A percentile compares a stretch with the other conserved stretches of the same genome.
These are phyloP conservation scores for Leucogyrophana mollusca DNA, from an alignment of 768 basidiomycete genomes.

Conservation along the genomic window DNA sequence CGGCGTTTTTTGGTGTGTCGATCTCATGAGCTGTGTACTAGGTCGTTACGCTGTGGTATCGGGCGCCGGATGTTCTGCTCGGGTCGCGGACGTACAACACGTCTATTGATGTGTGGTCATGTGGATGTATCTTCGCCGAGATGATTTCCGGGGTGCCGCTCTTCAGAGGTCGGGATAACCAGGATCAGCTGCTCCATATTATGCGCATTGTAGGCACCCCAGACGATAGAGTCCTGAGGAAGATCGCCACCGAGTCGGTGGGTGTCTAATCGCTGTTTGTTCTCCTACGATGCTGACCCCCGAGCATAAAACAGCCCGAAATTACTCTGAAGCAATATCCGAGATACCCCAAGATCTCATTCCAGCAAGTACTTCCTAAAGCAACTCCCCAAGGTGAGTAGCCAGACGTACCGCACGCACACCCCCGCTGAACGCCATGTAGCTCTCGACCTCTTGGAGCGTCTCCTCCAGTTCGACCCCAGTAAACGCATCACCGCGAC, in stretches of 20 bases:
- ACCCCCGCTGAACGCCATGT: conserved; percentile 6
- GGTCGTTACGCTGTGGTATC: conserved; percentile 99
- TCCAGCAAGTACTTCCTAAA: conserved; percentile 80
- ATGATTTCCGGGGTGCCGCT: conserved; percentile 98
- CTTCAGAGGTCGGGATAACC: conserved; percentile 95
- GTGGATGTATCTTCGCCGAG: conserved; percentile 98
- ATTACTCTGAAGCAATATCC: conserved; percentile 83
- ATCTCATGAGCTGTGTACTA: conserved; percentile 25
- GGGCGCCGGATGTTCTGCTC: conserved; percentile 95
- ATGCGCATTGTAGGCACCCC: conserved; percentile 98
- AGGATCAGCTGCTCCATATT: conserved; percentile 96
- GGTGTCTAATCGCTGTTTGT: conserved; percentile 25
- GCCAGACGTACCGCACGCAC: not conserved
- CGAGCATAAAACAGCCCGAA: conserved; percentile 59
- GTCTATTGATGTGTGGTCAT: conserved; percentile 98
- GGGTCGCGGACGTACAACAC: conserved; percentile 98
- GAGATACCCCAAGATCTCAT: conserved; percentile 80
- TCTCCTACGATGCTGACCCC: not conserved
- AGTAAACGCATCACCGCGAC: conserved; percentile 87
- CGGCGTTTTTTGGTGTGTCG: not conserved
- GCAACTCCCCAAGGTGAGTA: conserved; percentile 75
- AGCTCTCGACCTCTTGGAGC: conserved; percentile 93
- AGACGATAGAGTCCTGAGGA: conserved; percentile 79
- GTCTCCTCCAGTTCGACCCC: conserved; percentile 94
- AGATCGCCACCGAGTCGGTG: conserved; percentile 89